Evolutionary conservation across 768 basidiomycete genomes (phyloP).

Genomic region (Tylopilus subfusipes): DNA sequence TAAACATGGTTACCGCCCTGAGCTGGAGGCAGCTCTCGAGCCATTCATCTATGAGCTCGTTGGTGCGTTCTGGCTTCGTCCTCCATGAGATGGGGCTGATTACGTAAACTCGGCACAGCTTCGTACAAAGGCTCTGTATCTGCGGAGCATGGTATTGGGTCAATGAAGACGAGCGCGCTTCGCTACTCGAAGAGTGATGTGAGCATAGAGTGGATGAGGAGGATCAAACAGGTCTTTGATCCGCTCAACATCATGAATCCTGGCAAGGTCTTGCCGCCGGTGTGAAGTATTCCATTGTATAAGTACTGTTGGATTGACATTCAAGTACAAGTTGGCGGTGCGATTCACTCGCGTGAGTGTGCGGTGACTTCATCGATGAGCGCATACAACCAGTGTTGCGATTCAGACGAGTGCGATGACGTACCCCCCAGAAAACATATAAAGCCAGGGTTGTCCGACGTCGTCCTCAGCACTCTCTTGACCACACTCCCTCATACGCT

Average conservation of each 20-base stretch:
- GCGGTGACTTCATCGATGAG: constrained; percentile 10
- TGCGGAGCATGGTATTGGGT: constrained; percentile 96
- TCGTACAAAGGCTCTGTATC: constrained; percentile 87
- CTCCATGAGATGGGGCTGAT: not conserved
- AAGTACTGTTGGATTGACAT: not conserved
- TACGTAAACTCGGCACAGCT: constrained; percentile 38
- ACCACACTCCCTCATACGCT: not conserved
- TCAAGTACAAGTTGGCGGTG: not conserved
- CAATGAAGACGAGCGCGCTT: constrained; percentile 89
- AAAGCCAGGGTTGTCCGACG: not conserved
- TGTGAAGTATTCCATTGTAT: not conserved
- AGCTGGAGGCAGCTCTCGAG: constrained; percentile 85
- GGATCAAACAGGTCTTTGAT: constrained; percentile 86
- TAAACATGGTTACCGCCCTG: constrained; percentile 64
- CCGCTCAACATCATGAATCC: constrained; percentile 92
- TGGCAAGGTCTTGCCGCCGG: constrained; percentile 61
- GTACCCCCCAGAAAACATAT: constrained; percentile 8
- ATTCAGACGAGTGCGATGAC: constrained; percentile 2
- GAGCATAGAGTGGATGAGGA: constrained; percentile 87
- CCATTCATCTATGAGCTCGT: constrained; percentile 95
- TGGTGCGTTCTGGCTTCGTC: constrained; percentile 40
- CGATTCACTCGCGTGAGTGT: not conserved
- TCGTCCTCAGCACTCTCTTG: not conserved
- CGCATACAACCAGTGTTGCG: not conserved
- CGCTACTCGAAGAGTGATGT: constrained; percentile 78